Evolutionary conservation across 148 eudicot genomes (phyloP).

Genomic region (Heliamphora exappendiculata): DNA sequence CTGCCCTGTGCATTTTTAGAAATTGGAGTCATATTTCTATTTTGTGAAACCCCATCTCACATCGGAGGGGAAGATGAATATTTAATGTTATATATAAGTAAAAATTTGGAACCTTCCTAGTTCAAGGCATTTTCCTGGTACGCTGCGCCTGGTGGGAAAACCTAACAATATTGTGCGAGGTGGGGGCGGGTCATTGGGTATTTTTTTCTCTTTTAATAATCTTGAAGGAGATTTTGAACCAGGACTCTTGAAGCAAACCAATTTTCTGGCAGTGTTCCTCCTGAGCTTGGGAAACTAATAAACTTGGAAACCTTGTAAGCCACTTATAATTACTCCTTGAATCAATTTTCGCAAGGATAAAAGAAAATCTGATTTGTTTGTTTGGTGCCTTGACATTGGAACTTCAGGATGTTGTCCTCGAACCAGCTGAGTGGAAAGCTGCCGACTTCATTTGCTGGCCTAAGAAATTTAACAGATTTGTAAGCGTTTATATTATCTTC

Average conservation of each 20-base stretch:
- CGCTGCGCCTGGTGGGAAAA: no score
- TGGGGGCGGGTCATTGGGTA: no score
- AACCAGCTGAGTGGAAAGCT: slow-evolving; percentile 52
- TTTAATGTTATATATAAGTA: no score
- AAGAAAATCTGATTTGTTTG: not conserved
- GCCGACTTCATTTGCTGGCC: slow-evolving; percentile 45
- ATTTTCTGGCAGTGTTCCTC: slow-evolving; percentile 49
- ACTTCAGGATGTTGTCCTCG: slow-evolving; percentile 56
- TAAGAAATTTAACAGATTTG: slow-evolving; percentile 54
- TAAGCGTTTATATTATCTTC: slow-evolving; percentile 22
- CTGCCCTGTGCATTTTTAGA: not conserved
- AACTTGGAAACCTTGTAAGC: slow-evolving; percentile 52
- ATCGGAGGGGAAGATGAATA: no score
- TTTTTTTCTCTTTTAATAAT: slow-evolving; percentile 5
- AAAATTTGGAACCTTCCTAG: no score
- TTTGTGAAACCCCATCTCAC: no score
- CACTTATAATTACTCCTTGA: not conserved
- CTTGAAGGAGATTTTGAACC: slow-evolving; percentile 6
- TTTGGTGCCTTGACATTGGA: slow-evolving; percentile 10
- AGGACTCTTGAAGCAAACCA: slow-evolving; percentile 64
- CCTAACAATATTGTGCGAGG: no score
- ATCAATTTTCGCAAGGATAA: not conserved
- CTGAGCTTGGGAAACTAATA: slow-evolving; percentile 44
- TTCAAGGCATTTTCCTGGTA: no score
- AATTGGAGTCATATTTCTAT: not conserved